Evolutionary conservation across 2,329 filamentous ascomycete species (phyloP).

Genomic region (Ophiosphaerella narmari): DNA sequence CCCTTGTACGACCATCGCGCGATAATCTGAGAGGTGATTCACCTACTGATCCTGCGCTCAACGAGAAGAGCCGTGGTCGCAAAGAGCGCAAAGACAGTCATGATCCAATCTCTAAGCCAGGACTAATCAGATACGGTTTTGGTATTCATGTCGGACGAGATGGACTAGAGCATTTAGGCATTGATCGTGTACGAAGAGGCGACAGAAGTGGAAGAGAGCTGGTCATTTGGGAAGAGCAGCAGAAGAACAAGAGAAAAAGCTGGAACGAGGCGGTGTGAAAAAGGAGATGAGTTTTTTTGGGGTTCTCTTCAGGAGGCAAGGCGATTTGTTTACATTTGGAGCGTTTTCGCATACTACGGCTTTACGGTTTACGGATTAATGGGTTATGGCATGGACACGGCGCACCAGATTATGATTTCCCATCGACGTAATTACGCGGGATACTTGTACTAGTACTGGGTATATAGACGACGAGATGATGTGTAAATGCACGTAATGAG

Average conservation of each 20-base stretch:
- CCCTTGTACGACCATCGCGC: constrained; percentile 34
- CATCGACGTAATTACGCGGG: not conserved
- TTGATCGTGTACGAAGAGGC: constrained; percentile 58
- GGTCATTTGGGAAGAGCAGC: constrained; percentile 45
- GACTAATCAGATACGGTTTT: constrained; percentile 57
- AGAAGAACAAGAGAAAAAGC: constrained; percentile 30
- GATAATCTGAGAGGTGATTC: constrained; percentile 33
- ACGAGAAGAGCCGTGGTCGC: constrained; percentile 18
- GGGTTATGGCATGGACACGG: not conserved
- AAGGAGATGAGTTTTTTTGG: not conserved
- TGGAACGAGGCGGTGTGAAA: constrained; percentile 21
- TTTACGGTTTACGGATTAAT: constrained; percentile 2
- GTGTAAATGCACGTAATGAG: too few relatives aligned
- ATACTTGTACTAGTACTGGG: not conserved
- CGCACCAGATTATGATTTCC: not conserved
- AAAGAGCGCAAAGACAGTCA: constrained; percentile 19
- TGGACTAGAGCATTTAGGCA: constrained; percentile 63
- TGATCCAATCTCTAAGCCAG: constrained; percentile 39
- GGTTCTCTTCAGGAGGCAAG: not conserved
- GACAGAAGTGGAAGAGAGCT: constrained; percentile 39
- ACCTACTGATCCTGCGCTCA: constrained; percentile 22
- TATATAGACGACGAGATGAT: constrained; percentile 1
- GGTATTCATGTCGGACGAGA: constrained; percentile 63
- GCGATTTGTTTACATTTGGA: not conserved
- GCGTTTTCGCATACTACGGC: constrained; percentile 1